Conservation (phyloP, 2,329 filamentous ascomycete genomes). For the Ascochyta clinopodiicola region DNA sequence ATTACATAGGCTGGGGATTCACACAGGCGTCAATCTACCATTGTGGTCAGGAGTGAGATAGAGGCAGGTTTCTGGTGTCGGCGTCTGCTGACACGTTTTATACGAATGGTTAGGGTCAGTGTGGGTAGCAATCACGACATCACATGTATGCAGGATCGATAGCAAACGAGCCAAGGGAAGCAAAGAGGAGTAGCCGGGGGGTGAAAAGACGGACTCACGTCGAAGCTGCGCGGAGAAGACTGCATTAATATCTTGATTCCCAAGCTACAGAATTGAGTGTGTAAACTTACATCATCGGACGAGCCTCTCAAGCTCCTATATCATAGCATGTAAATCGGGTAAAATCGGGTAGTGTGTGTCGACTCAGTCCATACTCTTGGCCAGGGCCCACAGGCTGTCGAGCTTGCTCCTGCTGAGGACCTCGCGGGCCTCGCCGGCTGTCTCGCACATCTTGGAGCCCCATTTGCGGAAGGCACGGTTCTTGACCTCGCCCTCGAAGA, state of each 20-base stretch:
- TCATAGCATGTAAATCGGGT: too few relatives aligned
- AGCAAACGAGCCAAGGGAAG: too few relatives aligned
- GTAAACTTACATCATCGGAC: conserved; percentile 2
- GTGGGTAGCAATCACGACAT: too few relatives aligned
- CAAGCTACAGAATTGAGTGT: conserved; percentile 1
- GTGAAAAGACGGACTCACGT: background rate
- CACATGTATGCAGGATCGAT: too few relatives aligned
- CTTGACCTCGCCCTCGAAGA: conserved; percentile 93
- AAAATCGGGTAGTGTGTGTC: background rate
- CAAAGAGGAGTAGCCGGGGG: too few relatives aligned
- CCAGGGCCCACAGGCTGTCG: conserved; percentile 93
- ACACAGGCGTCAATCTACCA: too few relatives aligned
- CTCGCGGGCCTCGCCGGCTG: conserved; percentile 86
- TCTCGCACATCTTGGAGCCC: conserved; percentile 87
- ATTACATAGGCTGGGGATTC: too few relatives aligned
- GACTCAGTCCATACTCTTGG: conserved; percentile 63
- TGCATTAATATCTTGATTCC: background rate
- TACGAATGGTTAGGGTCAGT: too few relatives aligned
- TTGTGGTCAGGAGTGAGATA: too few relatives aligned
- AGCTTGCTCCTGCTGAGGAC: conserved; percentile 81
- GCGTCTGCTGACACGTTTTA: too few relatives aligned
- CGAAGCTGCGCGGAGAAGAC: background rate
- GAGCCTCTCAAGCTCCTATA: too few relatives aligned
- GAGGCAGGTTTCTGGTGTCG: too few relatives aligned
- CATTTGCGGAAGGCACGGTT: conserved; percentile 82